Evolutionary conservation across 345 rosid genomes (phyloP), one percentile per base, ranked within the genome.

Genomic region (Salix koriyanagi): DNA sequence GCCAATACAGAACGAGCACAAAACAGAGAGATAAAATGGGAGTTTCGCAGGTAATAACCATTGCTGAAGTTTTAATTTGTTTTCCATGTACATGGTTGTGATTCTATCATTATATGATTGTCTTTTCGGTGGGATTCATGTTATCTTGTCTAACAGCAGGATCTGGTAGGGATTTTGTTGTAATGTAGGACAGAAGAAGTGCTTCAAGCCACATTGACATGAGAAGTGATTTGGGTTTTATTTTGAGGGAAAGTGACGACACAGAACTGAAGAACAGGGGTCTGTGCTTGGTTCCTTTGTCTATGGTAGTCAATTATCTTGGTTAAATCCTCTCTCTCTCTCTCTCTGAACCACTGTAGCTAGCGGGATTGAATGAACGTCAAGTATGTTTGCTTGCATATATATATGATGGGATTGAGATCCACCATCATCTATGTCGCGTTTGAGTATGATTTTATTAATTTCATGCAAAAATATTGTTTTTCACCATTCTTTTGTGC

Each of bases 231-330:
- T 18, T 67, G 75, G 86, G 74, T 44, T 71, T 75, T 60, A 30
- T 25, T 21, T 85, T 65, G 26, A 76, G 75, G 46, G 82, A 76
- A 37, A 80, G 79, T 65, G 83, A 86, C 73, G 70, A 61, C 71
- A 78, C 85, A 30, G 89, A 86, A 80, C 77, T 91, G 84, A 84
- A 89, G 90, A 88, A 84, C 69, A 89, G 77, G 79, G 92, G 92
- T 48, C 90, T 89, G 44, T 86, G 93, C 84, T 81, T 91, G 73
- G 94, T 87, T 77, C 91, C 97, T 39, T 19, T 90, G 80, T 84
- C 92, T 4, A 77, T 79, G 89, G 79, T 76, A 69, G 80, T 79
- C 6, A 88, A 86, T 71, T 84, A 81, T 79, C 79, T 83, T 67
- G 89, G 79, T 79, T 87, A 80, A 90, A 78, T 65, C 32, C 19